Conservation (phyloP, 805 yeast genomes). For the Metschnikowia bowlesiae region DNA sequence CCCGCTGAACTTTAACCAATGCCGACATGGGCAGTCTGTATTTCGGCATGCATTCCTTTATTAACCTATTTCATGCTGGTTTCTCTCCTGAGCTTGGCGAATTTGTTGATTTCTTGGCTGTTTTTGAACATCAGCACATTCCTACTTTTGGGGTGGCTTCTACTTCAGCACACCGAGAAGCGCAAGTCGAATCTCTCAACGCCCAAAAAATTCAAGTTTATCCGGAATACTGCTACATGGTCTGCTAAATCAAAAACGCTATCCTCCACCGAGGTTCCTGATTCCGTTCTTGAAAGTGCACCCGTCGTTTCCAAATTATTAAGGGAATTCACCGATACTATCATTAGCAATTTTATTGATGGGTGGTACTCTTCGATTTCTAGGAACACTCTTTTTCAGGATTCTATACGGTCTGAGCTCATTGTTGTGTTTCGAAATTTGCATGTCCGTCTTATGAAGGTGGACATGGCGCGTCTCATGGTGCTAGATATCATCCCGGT, state of each 20-base stretch:
- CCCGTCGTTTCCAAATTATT: conserved; percentile 47
- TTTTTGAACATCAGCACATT: not conserved
- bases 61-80: not conserved
- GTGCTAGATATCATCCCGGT: conserved; percentile 60
- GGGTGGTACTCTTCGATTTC: conserved; percentile 54
- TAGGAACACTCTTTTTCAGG: conserved; percentile 24
- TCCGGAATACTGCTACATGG: not conserved
- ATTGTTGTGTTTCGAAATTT: conserved; percentile 39
- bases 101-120: not conserved
- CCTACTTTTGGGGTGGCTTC: not conserved
- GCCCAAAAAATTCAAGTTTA: not conserved
- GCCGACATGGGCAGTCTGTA: conserved; percentile 3
- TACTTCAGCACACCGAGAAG: not conserved
- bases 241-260: not conserved
- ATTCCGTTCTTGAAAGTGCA: not conserved
- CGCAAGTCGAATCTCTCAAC: not conserved
- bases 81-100: not conserved
- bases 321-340: conserved; percentile 44
- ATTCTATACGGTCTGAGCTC: conserved; percentile 43
- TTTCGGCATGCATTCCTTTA: not conserved
- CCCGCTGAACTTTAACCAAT: not conserved
- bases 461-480: conserved; percentile 55
- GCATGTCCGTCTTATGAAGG: conserved; percentile 33
- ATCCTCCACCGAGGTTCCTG: not conserved
- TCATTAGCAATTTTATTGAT: conserved; percentile 50